Evolutionary conservation across 768 basidiomycete species (phyloP).

Genomic region (Tricholoma sp.): DNA sequence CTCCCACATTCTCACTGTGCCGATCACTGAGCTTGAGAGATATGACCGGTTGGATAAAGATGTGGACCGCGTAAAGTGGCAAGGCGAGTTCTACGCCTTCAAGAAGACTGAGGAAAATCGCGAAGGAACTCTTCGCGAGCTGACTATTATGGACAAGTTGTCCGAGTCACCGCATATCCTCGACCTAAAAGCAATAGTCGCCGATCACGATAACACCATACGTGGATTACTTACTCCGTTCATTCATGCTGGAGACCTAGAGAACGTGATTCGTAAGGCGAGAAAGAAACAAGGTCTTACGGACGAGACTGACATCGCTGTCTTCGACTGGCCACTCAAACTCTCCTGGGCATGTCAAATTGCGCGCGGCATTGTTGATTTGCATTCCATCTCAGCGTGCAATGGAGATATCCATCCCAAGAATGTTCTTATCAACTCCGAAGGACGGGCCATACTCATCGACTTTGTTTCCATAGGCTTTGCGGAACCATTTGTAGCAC

Average conservation of each 20-base stretch:
- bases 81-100: constrained; percentile 1
- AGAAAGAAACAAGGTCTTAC: not conserved
- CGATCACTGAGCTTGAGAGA: not conserved
- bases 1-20: constrained; percentile 3
- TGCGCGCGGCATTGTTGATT: not conserved
- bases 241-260: not conserved
- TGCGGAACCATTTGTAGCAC: not conserved
- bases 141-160: not conserved
- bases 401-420: not conserved
- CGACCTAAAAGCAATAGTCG: not conserved
- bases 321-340: not conserved
- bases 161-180: not conserved
- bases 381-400: not conserved
- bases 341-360: not conserved
- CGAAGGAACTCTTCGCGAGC: not conserved
- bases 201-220: not conserved
- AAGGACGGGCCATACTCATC: not conserved
- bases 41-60: not conserved
- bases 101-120: not conserved
- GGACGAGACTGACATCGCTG: not conserved
- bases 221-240: not conserved
- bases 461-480: not conserved
- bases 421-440: not conserved
- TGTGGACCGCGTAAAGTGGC: not conserved
- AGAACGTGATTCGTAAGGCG: not conserved